Evolutionary conservation across 331 rosid genomes (phyloP), one percentile per base, ranked within the genome.

Genomic region (Quercus lobata): DNA sequence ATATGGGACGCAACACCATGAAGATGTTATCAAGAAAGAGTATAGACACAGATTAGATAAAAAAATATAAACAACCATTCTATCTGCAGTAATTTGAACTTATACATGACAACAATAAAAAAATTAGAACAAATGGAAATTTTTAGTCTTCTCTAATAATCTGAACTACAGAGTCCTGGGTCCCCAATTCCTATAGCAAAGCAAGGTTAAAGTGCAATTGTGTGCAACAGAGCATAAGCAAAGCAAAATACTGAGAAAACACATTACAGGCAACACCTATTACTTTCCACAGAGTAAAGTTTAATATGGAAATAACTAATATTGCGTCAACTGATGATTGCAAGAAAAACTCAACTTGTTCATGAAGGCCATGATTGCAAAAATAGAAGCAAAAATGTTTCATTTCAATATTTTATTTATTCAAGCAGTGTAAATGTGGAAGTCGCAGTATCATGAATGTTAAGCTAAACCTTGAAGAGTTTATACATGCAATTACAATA

Each of bases 381-480:
- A 62, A 76, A 22, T 15, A 70, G 58, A 44, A 55, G 62, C 81
- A 63, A 41, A 71, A 55, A 52, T 22, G 76, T 24, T 61, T 29
- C 53, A 66, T 7, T 24, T 62, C 72, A 57, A 76, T 71, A 32
- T 14, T 69, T 60, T 57, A 60, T 81, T 35, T 46, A 53, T 24
- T 70, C 76, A 82, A 24, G 17, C 72, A 52, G 63, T 6, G 35
- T 57, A 10, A 0, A 57, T n/a, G 58, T 14, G 55, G 37, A 15
- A 44, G 37, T n/a, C 46, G 44, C 32, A 5, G 27, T 41, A 41
- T 34, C 30, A 74, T 61, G 69, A 24, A 74, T 66, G 7, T 76
- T 44, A 19, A 19, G 37, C 16, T 78, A 68, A 62, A 32, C 57
- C 78, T 22, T 61, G 52, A 77, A 77, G 79, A 30, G 79, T 72